phyloP scores from a whole-genome alignment of 768 basidiomycete genomes.

The Phylloporus sp. region DNA sequence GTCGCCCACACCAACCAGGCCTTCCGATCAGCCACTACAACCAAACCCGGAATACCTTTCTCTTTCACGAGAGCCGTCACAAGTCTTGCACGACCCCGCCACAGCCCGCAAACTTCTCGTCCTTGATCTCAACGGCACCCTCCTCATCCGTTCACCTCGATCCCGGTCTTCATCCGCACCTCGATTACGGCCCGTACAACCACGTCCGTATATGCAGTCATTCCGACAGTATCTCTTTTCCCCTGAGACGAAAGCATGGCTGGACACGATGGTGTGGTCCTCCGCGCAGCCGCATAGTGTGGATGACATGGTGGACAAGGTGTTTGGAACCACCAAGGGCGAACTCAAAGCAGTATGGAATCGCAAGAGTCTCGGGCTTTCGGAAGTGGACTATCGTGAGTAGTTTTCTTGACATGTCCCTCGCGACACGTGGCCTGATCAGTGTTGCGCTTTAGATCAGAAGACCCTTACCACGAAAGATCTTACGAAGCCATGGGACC shows the following conservation, averaged over 20 bases:
- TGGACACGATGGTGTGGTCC: slow-evolving; percentile 87
- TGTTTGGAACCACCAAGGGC: slow-evolving; percentile 44
- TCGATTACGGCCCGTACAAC: slow-evolving; percentile 41
- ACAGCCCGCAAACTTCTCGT: slow-evolving; percentile 58
- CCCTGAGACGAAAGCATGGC: slow-evolving; percentile 53
- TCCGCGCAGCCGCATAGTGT: slow-evolving; percentile 81
- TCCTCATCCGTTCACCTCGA: slow-evolving; percentile 51
- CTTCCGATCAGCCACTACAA: slow-evolving; percentile 1
- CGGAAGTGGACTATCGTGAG: slow-evolving; percentile 59
- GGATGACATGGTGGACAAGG: slow-evolving; percentile 61
- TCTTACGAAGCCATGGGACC: slow-evolving; percentile 62
- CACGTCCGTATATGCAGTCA: slow-evolving; percentile 60
- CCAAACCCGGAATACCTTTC: slow-evolving; percentile 38
- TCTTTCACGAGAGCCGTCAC: slow-evolving; percentile 28
- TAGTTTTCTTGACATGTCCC: too few relatives aligned
- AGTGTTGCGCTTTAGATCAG: slow-evolving; percentile 4
- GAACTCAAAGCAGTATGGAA: slow-evolving; percentile 69
- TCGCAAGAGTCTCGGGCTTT: slow-evolving; percentile 70
- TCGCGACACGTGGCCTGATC: slow-evolving; percentile 1
- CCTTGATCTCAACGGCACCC: slow-evolving; percentile 63
- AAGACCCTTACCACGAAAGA: slow-evolving; percentile 62
- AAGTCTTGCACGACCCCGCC: slow-evolving; percentile 21
- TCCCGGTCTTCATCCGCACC: slow-evolving; percentile 12
- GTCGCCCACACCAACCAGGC: not conserved
- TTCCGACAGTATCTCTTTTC: slow-evolving; percentile 65